Conservation (phyloP, 1,284 basidiomycete genomes). For the Phylloporus sp. region DNA sequence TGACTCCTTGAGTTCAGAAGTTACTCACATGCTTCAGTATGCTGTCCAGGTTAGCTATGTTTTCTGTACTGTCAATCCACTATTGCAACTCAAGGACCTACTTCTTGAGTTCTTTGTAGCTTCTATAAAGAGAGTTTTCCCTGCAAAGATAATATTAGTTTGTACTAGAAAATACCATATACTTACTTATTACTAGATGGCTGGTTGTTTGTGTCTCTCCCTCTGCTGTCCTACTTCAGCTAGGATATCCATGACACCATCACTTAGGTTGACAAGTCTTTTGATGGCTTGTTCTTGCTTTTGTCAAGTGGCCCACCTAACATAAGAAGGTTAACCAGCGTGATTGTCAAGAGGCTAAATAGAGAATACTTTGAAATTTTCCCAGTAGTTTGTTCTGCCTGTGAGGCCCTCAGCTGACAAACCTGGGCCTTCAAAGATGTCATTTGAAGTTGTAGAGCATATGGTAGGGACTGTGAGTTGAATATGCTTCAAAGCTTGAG, state of each 20-base stretch:
- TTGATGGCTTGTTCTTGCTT: background rate
- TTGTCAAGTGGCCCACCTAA: too few relatives aligned
- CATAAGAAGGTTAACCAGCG: too few relatives aligned
- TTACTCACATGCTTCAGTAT: background rate
- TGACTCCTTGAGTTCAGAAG: too few relatives aligned
- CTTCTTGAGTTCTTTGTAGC: background rate
- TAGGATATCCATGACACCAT: background rate
- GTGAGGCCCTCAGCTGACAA: background rate
- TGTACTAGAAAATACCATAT: too few relatives aligned
- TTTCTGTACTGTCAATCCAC: background rate
- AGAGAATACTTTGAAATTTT: too few relatives aligned
- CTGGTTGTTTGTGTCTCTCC: too few relatives aligned
- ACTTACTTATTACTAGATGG: too few relatives aligned
- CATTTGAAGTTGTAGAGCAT: background rate
- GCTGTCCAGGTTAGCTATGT: background rate
- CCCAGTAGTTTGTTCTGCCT: too few relatives aligned
- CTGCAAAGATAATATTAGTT: background rate
- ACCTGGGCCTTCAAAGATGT: background rate
- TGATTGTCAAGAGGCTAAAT: too few relatives aligned
- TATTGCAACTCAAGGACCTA: background rate
- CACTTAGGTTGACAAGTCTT: background rate
- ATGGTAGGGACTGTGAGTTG: background rate
- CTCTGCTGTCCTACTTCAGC: background rate
- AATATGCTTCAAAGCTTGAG: background rate
- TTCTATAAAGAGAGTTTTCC: background rate